Evolutionary conservation across 345 rosid genomes (phyloP).

Genomic region (Murraya koenigii): DNA sequence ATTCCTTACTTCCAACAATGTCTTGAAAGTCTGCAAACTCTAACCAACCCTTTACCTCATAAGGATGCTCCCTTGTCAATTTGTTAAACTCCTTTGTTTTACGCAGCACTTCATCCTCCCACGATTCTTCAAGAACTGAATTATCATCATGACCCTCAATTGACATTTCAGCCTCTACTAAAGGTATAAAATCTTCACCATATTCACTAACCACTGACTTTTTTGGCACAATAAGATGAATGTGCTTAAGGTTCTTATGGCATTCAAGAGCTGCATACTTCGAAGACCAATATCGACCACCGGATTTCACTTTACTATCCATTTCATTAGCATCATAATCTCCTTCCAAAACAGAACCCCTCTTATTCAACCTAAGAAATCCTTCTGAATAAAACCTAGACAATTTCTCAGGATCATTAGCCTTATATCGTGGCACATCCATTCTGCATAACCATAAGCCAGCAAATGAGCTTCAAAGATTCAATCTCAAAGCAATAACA

Average conservation of each 20-base stretch:
- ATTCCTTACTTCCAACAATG: slow-evolving; percentile 65
- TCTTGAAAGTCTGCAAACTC: slow-evolving; percentile 88
- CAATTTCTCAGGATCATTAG: slow-evolving; percentile 34
- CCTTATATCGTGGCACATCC: slow-evolving; percentile 82
- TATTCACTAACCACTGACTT: slow-evolving; percentile 22
- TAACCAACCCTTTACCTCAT: slow-evolving; percentile 79
- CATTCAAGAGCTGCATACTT: slow-evolving; percentile 71
- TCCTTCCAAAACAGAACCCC: slow-evolving; percentile 39
- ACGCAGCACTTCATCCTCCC: slow-evolving; percentile 87
- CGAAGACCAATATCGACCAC: slow-evolving; percentile 84
- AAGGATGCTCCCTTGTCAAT: slow-evolving; percentile 74
- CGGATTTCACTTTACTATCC: slow-evolving; percentile 62
- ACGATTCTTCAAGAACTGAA: slow-evolving; percentile 63
- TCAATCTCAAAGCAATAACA: neutral
- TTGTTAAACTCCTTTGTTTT: slow-evolving; percentile 79
- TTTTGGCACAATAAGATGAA: slow-evolving; percentile 42
- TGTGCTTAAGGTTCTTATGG: slow-evolving; percentile 57
- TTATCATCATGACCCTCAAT: slow-evolving; percentile 31
- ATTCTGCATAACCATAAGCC: slow-evolving; percentile 49
- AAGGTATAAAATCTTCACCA: slow-evolving; percentile 59
- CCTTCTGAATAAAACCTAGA: slow-evolving; percentile 34
- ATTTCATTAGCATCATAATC: slow-evolving; percentile 70
- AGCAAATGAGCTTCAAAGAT: slow-evolving; percentile 5
- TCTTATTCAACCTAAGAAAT: slow-evolving; percentile 32
- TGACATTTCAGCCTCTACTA: slow-evolving; percentile 35